Evolutionary conservation across 345 rosid genomes (phyloP), one percentile per base, ranked within the genome.

Genomic region (Ceriops tagal): DNA sequence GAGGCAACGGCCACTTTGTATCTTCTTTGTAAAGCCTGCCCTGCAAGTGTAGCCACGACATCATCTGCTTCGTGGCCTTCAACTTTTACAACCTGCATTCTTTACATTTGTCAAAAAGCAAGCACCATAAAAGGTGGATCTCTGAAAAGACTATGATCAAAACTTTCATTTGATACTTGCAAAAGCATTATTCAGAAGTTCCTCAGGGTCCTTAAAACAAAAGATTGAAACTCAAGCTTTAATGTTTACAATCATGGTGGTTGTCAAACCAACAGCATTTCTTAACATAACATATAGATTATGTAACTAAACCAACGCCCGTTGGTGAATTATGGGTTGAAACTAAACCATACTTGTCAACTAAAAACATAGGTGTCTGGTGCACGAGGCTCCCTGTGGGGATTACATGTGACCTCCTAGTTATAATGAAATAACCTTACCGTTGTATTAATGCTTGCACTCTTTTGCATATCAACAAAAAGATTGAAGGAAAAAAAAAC

Each of bases 61-160:
- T 93, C 96, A 73, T 91, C 97, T 60, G 98, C 98, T 80, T 91
- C 97, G 51, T 88, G 82, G 67, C 96, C 92, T 70, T 91, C 64
- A 64, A 89, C 46, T 80, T 85, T 85, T 68, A 93, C 81, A 64
- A 93, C 88, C 96, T 91, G 72, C 78, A 83, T 31, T 61, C 70
- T 47, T 67, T 72, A 24, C 26, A 56, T 19, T 26, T 70, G 51
- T 71, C 74, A 66, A 22, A 22, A 32, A 56, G 39, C 47, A 22
- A 61, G 53, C 8, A 31, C 5, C 46, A 51, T 64, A 58, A 65
- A 39, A 53, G 34, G 55, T 28, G 52, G 43, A 68, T 60, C 56
- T 20, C 10, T 53, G 37, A 55, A 67, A 62, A 8, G 18, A 22
- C 22, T 56, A 46, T 16, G 35, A 28, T 5, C 2, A 24, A 57